Evolutionary conservation across 2,329 filamentous ascomycete genomes (phyloP).

Genomic region (Exophiala dermatitidis): DNA sequence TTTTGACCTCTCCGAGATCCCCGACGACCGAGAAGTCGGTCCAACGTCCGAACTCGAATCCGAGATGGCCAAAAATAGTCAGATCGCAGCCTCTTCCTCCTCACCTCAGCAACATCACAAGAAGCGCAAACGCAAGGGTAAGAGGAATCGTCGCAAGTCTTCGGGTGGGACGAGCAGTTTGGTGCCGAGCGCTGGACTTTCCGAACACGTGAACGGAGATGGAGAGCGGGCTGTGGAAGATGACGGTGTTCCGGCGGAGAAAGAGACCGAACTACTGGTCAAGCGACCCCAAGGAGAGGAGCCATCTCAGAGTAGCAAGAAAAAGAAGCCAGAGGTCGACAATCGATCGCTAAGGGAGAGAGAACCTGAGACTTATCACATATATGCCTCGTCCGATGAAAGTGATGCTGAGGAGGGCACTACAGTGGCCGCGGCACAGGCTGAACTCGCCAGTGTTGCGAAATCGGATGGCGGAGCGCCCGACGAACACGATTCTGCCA

Average conservation of each 20-base stretch:
- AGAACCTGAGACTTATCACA: slow-evolving; percentile 25
- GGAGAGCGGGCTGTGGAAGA: neutral
- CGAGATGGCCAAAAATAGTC: slow-evolving; percentile 2
- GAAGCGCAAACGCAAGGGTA: slow-evolving; percentile 6
- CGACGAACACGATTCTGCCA: neutral
- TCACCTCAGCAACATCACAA: neutral
- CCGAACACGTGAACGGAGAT: neutral
- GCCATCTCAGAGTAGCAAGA: slow-evolving; percentile 1
- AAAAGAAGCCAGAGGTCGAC: slow-evolving; percentile 2
- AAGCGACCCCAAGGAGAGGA: neutral
- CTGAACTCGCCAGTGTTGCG: neutral
- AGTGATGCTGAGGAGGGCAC: slow-evolving; percentile 8
- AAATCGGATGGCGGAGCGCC: neutral
- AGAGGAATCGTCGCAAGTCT: neutral
- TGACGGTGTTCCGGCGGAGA: too few species aligned
- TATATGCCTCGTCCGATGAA: slow-evolving; percentile 19
- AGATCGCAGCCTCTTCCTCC: neutral
- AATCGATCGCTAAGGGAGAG: slow-evolving; percentile 13
- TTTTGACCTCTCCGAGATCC: slow-evolving; percentile 21
- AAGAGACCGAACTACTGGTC: neutral
- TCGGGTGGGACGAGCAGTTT: neutral
- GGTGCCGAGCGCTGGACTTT: neutral
- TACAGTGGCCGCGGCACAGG: neutral
- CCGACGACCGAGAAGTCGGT: slow-evolving; percentile 17
- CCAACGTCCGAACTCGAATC: neutral